phyloP scores from a whole-genome alignment of 2,329 filamentous ascomycete genomes.

The Hymenoscyphus fructigenus region DNA sequence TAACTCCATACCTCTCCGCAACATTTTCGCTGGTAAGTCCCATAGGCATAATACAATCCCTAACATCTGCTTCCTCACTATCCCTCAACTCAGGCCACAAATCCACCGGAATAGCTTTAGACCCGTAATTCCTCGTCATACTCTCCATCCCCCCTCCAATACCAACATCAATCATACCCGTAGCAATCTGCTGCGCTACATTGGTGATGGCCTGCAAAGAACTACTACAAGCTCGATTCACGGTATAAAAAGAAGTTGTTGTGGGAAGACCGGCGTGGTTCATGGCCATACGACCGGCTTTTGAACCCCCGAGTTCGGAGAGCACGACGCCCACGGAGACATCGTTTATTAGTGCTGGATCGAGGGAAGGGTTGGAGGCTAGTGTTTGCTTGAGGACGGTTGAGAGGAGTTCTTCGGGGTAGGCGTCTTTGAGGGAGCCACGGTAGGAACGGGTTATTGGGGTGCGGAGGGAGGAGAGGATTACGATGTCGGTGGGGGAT shows the following conservation, averaged over 20 bases:
- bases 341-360: conserved; percentile 71
- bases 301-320: conserved; percentile 84
- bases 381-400: conserved; percentile 66
- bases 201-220: conserved; percentile 74
- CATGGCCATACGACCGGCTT: conserved; percentile 88
- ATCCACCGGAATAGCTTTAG: conserved; percentile 77
- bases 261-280: conserved; percentile 77
- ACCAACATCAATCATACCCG: conserved; percentile 69
- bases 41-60: conserved; percentile 94
- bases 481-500: conserved; percentile 76
- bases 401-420: conserved; percentile 84
- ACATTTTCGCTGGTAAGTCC: conserved; percentile 89
- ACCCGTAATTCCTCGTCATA: conserved; percentile 91
- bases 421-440: conserved; percentile 80
- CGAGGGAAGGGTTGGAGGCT: conserved; percentile 68
- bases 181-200: conserved; percentile 73
- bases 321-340: conserved; percentile 86
- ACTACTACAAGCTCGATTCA: conserved; percentile 83
- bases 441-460: conserved; percentile 82
- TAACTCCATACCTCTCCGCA: conserved; percentile 71
- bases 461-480: conserved; percentile 87
- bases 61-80: conserved; percentile 63
- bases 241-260: conserved; percentile 75
- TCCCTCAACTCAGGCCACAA: conserved; percentile 73
- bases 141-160: conserved; percentile 92